These are phyloP conservation scores for Rhinocladiella mackenziei DNA, from an alignment of 2,329 filamentous ascomycete genomes.

Conservation along the genomic window DNA sequence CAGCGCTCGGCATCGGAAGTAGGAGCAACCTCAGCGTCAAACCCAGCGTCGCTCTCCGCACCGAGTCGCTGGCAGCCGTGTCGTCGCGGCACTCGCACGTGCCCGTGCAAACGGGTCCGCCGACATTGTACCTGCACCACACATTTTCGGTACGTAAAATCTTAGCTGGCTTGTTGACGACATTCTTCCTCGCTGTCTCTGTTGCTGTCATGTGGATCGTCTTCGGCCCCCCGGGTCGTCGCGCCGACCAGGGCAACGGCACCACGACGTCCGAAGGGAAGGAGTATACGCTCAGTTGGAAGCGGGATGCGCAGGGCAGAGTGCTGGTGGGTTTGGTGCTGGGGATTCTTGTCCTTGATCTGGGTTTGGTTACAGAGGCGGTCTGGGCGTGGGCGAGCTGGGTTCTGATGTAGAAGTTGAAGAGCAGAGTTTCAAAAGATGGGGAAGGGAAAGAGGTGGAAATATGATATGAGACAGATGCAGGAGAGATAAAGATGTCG, in stretches of 20 bases:
- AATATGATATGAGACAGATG: no score
- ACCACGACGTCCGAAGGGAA: constrained; percentile 5
- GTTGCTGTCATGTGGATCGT: constrained; percentile 27
- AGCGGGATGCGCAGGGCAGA: constrained; percentile 23
- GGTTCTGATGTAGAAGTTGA: constrained; percentile 28
- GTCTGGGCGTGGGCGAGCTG: constrained; percentile 27
- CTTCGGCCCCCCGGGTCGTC: constrained; percentile 27
- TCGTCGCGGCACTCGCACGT: no score
- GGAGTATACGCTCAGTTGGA: constrained; percentile 19
- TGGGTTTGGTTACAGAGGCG: constrained; percentile 17
- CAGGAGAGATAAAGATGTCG: no score
- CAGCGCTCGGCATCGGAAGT: no score
- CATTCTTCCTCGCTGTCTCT: constrained; percentile 18
- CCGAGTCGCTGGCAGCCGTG: no score
- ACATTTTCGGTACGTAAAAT: constrained; percentile 20
- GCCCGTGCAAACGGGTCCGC: constrained; percentile 2
- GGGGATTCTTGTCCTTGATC: constrained; percentile 25
- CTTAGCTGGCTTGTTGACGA: constrained; percentile 5
- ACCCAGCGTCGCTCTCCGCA: no score
- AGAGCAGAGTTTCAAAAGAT: no score
- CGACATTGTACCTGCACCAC: constrained; percentile 23
- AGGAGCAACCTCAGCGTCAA: no score
- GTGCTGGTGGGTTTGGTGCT: constrained; percentile 26
- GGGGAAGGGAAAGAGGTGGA: neutral
- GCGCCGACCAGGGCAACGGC: constrained; percentile 15